These are phyloP conservation scores for Cercospora sp. DNA, from an alignment of 2,329 filamentous ascomycete species.

Conservation along the genomic window DNA sequence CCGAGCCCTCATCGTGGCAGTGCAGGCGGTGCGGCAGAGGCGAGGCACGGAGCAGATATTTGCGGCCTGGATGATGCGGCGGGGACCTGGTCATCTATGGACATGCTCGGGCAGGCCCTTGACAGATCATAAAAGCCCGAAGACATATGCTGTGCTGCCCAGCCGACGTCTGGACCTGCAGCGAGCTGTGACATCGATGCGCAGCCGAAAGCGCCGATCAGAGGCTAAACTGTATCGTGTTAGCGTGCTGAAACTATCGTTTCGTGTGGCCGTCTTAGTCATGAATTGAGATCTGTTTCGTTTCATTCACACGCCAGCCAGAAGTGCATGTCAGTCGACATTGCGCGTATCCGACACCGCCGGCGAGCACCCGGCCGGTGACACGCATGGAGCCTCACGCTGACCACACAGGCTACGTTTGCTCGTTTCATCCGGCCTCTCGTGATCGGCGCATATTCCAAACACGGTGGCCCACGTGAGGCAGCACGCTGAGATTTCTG, in stretches of 20 bases:
- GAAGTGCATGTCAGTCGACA: neutral
- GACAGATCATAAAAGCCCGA: slow-evolving; percentile 9
- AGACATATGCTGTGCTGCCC: slow-evolving; percentile 15
- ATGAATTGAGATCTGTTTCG: neutral
- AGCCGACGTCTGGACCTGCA: slow-evolving; percentile 2
- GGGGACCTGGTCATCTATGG: slow-evolving; percentile 7
- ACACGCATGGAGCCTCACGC: neutral
- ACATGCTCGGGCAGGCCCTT: slow-evolving; percentile 17
- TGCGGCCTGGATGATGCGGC: neutral
- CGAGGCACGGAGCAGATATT: neutral
- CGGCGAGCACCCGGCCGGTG: neutral
- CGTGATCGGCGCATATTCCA: slow-evolving; percentile 1
- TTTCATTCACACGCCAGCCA: neutral
- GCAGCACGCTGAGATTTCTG: neutral
- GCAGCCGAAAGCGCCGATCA: slow-evolving; percentile 16
- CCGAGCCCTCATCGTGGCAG: neutral
- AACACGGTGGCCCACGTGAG: neutral
- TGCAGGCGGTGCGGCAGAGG: neutral
- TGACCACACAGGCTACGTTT: neutral
- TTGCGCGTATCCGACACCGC: neutral
- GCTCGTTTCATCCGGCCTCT: neutral
- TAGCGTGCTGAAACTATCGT: slow-evolving; percentile 16
- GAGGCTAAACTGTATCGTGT: slow-evolving; percentile 16
- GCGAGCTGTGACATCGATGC: slow-evolving; percentile 1
- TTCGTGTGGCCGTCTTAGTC: slow-evolving; percentile 5